phyloP scores from a whole-genome alignment of 768 basidiomycete genomes.

The Multifurca ochricompacta region DNA sequence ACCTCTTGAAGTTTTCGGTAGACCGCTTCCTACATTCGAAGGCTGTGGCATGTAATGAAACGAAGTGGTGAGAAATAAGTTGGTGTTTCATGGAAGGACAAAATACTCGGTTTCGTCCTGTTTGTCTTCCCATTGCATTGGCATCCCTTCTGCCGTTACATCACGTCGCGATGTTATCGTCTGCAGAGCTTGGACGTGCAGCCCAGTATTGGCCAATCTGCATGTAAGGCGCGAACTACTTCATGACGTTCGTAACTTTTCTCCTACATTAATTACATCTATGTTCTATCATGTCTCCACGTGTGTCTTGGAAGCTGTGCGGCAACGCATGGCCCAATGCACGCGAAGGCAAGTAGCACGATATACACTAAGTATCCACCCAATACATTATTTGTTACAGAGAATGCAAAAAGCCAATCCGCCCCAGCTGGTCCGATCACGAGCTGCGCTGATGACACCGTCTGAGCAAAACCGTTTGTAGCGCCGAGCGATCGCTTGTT shows the following conservation, averaged over 20 bases:
- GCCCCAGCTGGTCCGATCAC: slow-evolving; percentile 46
- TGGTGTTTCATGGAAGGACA: no score
- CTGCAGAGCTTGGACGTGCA: no score
- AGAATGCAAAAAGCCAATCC: slow-evolving; percentile 58
- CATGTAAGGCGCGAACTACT: neutral
- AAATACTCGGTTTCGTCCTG: no score
- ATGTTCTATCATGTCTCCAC: neutral
- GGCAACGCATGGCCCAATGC: neutral
- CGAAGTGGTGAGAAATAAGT: no score
- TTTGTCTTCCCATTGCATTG: no score
- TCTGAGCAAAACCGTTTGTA: slow-evolving; percentile 49
- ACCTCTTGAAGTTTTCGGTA: no score
- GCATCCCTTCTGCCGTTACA: no score
- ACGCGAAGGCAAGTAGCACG: neutral
- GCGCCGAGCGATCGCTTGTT: slow-evolving; percentile 57
- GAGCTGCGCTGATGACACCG: slow-evolving; percentile 31
- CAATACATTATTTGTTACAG: slow-evolving; percentile 37
- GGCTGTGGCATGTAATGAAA: no score
- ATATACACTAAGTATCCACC: neutral
- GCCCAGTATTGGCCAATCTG: neutral
- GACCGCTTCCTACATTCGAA: no score
- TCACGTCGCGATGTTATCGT: no score
- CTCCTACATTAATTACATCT: neutral
- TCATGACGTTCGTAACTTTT: neutral
- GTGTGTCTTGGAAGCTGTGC: neutral